Base-by-base conservation (phyloP, 805 yeast genomes). In the Torulaspora delbrueckii region DNA sequence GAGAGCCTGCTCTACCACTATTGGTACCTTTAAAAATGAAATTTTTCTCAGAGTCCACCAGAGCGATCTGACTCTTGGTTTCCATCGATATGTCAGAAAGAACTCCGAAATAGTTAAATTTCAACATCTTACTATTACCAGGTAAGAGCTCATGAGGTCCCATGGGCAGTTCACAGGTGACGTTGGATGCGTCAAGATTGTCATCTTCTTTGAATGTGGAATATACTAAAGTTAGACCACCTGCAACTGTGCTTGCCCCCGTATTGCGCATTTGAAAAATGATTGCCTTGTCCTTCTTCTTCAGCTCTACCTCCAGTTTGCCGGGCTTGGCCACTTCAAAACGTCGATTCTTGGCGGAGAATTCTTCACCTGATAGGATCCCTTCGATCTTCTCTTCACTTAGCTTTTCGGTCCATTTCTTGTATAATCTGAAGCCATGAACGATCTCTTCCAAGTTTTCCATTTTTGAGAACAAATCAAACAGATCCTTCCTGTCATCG, bases 391-490 rank as follows among this genome's bases (percentile, higher is more conserved):
- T 49, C 25, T 54, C 51, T 8, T 47, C 51, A 16, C 46, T 50
- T 19, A 31, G 48, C 22, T 37, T 19, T n/a, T 27, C 36, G 18
- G 51, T 23, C 53, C 55, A 54, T 10, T 44, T 37, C 35, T 42
- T 39, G 41, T 53, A 56, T 13, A 45, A 48, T 28, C 50, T 45
- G 36, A 51, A 57, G 7, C 55, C 55, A 23, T 50, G 48, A 34
- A 50, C 48, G 3, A 60, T 39, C 7, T 51, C 52, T n/a, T 49
- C 46, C 30, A 62, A 45, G 26, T 54, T 48, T 8, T 52, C 52
- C n/a, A 59, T 42, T 5, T 56, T 52, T 10, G 58, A 37, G 38
- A 54, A 63, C 48, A 58, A 57, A 5, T 59, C 56, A 42, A 56
- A 57, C 8, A 60, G 33, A 5, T 50, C 54, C 22, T 53, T 40